phyloP scores from a whole-genome alignment of 192 early-diverging fungal species.

The Irineochytrium annulatum region DNA sequence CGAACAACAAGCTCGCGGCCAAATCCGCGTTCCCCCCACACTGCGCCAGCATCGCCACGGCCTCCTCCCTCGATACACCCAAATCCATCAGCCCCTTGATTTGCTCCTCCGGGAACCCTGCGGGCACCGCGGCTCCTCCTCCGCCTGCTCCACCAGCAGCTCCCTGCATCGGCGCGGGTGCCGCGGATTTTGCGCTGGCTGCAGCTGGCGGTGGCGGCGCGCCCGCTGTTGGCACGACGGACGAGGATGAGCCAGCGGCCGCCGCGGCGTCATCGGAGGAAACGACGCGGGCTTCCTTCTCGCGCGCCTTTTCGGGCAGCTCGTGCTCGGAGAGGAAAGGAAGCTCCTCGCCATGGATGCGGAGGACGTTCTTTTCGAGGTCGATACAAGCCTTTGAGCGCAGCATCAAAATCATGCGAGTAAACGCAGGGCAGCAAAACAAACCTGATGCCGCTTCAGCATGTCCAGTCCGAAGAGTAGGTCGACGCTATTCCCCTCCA shows the following conservation, averaged over 20 bases:
- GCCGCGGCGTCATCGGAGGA: no score
- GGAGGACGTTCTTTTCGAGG: conserved; percentile 71
- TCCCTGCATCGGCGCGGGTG: conserved; percentile 54
- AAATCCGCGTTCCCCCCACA: conserved; percentile 81
- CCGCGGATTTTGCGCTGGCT: conserved; percentile 13
- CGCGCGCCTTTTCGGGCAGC: conserved; percentile 65
- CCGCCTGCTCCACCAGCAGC: no score
- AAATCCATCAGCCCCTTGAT: conserved; percentile 70
- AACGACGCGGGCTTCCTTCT: no score
- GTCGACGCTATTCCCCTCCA: conserved; percentile 89
- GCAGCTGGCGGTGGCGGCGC: no score
- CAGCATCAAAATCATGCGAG: neutral
- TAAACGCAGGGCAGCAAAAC: conserved; percentile 2
- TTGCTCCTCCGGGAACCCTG: no score
- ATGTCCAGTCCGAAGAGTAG: conserved; percentile 95
- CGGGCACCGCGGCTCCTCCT: no score
- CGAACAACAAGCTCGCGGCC: conserved; percentile 86
- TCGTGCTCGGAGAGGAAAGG: conserved; percentile 90
- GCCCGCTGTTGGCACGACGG: no score
- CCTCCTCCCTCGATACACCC: conserved; percentile 75
- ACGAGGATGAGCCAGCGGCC: no score
- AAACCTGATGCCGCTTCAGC: conserved; percentile 80
- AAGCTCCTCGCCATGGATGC: conserved; percentile 75
- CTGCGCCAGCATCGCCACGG: conserved; percentile 71
- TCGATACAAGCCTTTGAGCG: conserved; percentile 76